phyloP scores from a whole-genome alignment of 192 early-diverging fungal genomes.

The Linnemannia elongata region DNA sequence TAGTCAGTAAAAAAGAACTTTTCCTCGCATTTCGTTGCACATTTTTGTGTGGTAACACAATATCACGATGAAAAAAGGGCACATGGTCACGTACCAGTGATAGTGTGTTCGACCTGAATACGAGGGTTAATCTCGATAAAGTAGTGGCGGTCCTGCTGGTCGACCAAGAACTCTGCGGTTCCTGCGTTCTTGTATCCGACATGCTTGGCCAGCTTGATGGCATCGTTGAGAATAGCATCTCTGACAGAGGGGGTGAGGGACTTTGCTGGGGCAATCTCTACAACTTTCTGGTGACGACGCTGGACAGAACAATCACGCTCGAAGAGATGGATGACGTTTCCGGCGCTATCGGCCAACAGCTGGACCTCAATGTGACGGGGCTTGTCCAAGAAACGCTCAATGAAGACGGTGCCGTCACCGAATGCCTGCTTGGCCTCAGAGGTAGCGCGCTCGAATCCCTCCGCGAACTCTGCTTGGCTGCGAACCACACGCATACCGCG shows the following conservation, averaged over 20 bases:
- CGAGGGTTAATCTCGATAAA: constrained; percentile 99
- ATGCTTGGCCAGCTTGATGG: constrained; percentile 89
- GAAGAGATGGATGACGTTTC: constrained; percentile 91
- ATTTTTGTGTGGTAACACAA: not conserved
- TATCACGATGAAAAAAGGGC: not conserved
- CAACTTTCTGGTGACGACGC: constrained; percentile 97
- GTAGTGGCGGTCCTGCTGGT: constrained; percentile 88
- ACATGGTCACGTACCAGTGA: constrained; percentile 67
- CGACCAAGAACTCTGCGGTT: constrained; percentile 97
- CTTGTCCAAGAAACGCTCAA: constrained; percentile 92
- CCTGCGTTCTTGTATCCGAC: constrained; percentile 96
- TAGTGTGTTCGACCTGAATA: constrained; percentile 98
- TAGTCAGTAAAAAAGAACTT: not conserved
- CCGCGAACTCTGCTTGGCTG: constrained; percentile 75
- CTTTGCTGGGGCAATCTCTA: constrained; percentile 92
- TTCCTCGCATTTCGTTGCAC: not conserved
- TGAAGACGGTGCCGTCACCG: constrained; percentile 96
- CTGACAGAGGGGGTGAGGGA: constrained; percentile 75
- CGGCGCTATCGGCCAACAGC: constrained; percentile 86
- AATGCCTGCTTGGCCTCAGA: constrained; percentile 94
- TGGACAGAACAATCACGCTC: constrained; percentile 99
- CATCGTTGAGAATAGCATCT: constrained; percentile 88
- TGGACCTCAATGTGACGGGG: constrained; percentile 99
- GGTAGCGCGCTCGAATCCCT: constrained; percentile 86
- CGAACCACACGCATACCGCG: constrained; percentile 97